Percentiles rank a stretch among this genome's conserved stretches.
Conservation (phyloP, 805 yeast genomes). For the Kregervanrija fluxuum region DNA sequence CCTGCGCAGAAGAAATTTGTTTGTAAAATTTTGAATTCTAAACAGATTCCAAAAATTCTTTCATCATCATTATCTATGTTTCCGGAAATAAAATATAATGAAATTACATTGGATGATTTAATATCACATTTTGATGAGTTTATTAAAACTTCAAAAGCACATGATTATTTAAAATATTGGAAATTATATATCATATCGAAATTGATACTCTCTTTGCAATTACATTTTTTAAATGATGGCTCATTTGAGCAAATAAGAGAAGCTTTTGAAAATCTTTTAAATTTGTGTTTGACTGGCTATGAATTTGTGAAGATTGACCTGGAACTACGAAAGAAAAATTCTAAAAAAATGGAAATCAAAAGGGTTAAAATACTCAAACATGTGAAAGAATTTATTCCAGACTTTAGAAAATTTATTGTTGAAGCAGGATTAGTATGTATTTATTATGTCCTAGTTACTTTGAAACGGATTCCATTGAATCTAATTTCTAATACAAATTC, state of each 20-base stretch:
- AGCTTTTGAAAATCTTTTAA: constrained; percentile 1
- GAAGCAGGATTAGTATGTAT: not conserved
- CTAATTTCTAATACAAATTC: no score
- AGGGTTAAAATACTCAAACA: constrained; percentile 1
- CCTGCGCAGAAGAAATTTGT: not conserved
- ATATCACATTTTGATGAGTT: not conserved
- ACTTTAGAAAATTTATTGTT: constrained; percentile 1
- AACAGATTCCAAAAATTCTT: no score
- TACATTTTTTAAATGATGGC: no score
- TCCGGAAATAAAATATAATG: not conserved
- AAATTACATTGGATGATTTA: not conserved
- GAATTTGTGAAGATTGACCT: constrained; percentile 1
- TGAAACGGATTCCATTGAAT: no score
- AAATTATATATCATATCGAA: no score
- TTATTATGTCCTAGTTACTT: not conserved
- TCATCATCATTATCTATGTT: no score
- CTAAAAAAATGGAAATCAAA: not conserved
- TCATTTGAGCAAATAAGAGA: not conserved
- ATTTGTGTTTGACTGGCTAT: not conserved
- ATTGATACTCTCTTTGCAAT: no score
- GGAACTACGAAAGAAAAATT: not conserved
- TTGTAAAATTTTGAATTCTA: no score
- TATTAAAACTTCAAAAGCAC: not conserved
- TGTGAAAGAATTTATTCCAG: not conserved
- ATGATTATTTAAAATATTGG: no score